Evolutionary conservation across 225 moss, liverwort and hornwort species (phyloP).

Genomic region (Marchantia paleacea): DNA sequence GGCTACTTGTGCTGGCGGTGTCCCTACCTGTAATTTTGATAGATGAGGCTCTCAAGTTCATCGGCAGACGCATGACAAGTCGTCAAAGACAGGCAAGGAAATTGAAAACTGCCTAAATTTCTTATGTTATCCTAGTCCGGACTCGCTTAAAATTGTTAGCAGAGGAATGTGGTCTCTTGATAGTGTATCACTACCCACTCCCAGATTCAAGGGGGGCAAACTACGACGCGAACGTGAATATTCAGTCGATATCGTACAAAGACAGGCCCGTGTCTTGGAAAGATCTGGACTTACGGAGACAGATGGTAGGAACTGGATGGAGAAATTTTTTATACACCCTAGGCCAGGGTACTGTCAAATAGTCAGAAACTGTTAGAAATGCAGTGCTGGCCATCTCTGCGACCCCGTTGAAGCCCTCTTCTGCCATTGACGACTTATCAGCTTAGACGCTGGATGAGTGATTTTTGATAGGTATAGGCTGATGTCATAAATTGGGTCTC

Average conservation of each 20-base stretch:
- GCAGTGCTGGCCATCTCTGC: background rate
- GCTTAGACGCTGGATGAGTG: background rate
- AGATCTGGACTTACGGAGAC: slow-evolving; percentile 13
- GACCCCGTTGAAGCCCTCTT: background rate
- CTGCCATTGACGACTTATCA: slow-evolving; percentile 5
- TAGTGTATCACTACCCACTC: slow-evolving; percentile 14
- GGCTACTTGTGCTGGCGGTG: slow-evolving; percentile 81
- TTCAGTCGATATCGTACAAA: background rate
- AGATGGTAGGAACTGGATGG: slow-evolving; percentile 13
- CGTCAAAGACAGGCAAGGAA: slow-evolving; percentile 66
- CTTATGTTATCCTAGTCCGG: background rate
- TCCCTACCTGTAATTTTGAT: slow-evolving; percentile 86
- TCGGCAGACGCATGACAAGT: slow-evolving; percentile 73
- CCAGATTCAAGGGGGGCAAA: background rate
- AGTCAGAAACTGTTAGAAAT: background rate
- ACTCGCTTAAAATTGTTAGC: background rate
- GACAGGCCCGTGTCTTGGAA: background rate
- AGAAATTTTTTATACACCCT: background rate
- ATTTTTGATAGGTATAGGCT: slow-evolving; percentile 16
- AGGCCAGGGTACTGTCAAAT: slow-evolving; percentile 17
- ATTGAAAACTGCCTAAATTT: slow-evolving; percentile 38
- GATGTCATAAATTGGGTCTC: slow-evolving; percentile 9
- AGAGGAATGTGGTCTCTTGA: slow-evolving; percentile 5
- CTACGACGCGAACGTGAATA: slow-evolving; percentile 6
- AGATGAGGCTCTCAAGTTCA: slow-evolving; percentile 81